These are phyloP conservation scores for Lablab purpureus DNA, from an alignment of 306 rosid genomes.

Conservation along the genomic window DNA sequence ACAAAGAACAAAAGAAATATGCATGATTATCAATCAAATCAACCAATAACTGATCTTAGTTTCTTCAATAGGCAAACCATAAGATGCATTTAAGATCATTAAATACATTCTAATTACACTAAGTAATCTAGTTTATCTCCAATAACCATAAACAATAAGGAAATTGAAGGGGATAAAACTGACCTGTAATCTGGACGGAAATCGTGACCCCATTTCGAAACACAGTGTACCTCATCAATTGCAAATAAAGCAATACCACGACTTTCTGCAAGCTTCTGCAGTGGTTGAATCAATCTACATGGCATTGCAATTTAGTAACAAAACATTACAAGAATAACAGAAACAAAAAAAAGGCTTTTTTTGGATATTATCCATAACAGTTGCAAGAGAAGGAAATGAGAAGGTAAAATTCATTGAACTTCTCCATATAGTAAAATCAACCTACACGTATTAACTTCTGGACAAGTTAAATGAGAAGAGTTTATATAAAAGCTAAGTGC, in stretches of 20 bases:
- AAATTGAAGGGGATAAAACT: conserved; percentile 31
- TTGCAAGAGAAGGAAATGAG: background rate
- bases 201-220: conserved; percentile 98
- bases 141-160: background rate
- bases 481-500: background rate
- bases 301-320: conserved; percentile 12
- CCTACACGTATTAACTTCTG: background rate
- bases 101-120: conserved; percentile 18
- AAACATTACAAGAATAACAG: conserved; percentile 26
- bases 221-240: conserved; percentile 95
- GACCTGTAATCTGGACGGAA: conserved; percentile 96
- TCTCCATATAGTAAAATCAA: background rate
- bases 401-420: background rate
- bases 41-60: conserved; percentile 11
- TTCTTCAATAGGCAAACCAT: conserved; percentile 17
- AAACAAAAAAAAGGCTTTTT: background rate
- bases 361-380: background rate
- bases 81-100: background rate
- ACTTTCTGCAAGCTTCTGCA: conserved; percentile 77
- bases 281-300: conserved; percentile 78
- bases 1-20: conserved; percentile 27
- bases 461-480: background rate
- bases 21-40: background rate
- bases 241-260: conserved; percentile 92
- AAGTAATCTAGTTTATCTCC: conserved; percentile 14